Percentiles rank a stretch among this genome's conserved stretches.
Evolutionary conservation across 202 grass and related monocot genomes (phyloP).

Genomic region (Setaria viridis): DNA sequence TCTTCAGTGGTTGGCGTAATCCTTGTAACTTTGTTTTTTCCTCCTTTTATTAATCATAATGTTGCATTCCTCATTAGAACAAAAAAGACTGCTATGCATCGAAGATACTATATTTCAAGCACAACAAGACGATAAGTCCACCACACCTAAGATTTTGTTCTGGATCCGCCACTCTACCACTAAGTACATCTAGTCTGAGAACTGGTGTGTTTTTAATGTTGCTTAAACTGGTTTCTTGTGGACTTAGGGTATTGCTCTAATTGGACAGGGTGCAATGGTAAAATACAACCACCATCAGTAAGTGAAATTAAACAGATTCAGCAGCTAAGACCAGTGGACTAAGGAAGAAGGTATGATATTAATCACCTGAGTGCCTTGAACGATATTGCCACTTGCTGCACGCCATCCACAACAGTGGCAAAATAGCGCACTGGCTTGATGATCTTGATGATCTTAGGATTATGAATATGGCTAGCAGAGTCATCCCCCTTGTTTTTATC

Average conservation of each 20-base stretch:
- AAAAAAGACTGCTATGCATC: too few species aligned
- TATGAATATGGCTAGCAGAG: conserved; percentile 44
- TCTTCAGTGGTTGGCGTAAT: too few species aligned
- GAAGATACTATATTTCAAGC: too few species aligned
- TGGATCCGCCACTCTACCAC: too few species aligned
- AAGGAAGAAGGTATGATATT: conserved; percentile 17
- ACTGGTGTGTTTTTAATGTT: conserved; percentile 4
- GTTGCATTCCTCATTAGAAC: too few species aligned
- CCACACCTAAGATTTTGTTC: too few species aligned
- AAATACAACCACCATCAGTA: conserved; percentile 6
- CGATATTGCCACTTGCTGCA: conserved; percentile 83
- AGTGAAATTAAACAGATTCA: conserved; percentile 6
- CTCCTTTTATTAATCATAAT: too few species aligned
- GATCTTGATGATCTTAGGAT: conserved; percentile 86
- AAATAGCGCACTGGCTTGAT: conserved; percentile 77
- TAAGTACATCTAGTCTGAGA: not conserved
- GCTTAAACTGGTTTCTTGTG: not conserved
- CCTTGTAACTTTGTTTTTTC: too few species aligned
- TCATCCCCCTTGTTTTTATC: conserved; percentile 60
- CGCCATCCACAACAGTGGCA: conserved; percentile 60
- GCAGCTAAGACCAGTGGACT: conserved; percentile 19
- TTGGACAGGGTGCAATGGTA: not conserved
- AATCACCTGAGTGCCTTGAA: conserved; percentile 84
- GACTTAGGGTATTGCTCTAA: not conserved
- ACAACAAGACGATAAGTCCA: too few species aligned